Conservation (phyloP, 2,329 filamentous ascomycete genomes). For the Ophiostoma triangulosporum region DNA sequence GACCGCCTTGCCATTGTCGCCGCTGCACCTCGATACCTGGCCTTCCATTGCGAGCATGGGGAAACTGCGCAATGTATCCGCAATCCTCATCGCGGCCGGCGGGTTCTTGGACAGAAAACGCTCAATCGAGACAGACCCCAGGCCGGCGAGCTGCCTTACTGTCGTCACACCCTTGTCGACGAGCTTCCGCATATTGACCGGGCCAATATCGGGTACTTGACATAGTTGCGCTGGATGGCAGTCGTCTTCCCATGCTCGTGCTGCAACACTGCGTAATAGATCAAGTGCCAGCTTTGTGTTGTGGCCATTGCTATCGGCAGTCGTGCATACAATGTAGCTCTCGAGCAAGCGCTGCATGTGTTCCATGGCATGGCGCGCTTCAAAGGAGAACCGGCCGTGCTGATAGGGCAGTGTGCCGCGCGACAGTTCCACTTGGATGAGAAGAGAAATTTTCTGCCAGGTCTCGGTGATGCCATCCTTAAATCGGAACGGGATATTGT, state of each 20-base stretch:
- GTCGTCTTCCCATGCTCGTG: slow-evolving; percentile 65
- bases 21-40: slow-evolving; percentile 20
- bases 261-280: slow-evolving; percentile 61
- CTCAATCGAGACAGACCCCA: slow-evolving; percentile 63
- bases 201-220: slow-evolving; percentile 68
- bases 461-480: slow-evolving; percentile 52
- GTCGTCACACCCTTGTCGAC: slow-evolving; percentile 54
- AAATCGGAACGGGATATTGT: slow-evolving; percentile 53
- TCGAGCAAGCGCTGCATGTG: slow-evolving; percentile 56
- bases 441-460: slow-evolving; percentile 62
- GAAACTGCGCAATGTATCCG: slow-evolving; percentile 53
- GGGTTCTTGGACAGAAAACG: slow-evolving; percentile 64
- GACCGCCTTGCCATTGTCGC: slow-evolving; percentile 8
- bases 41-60: slow-evolving; percentile 39
- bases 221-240: slow-evolving; percentile 57
- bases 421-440: slow-evolving; percentile 61
- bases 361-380: slow-evolving; percentile 55
- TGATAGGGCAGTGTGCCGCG: slow-evolving; percentile 42
- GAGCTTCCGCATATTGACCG: slow-evolving; percentile 62
- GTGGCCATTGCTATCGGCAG: slow-evolving; percentile 44
- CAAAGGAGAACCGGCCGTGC: slow-evolving; percentile 30
- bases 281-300: slow-evolving; percentile 59
- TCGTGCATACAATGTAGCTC: slow-evolving; percentile 64
- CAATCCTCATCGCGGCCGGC: slow-evolving; percentile 62
- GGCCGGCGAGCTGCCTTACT: slow-evolving; percentile 53